Conservation (phyloP, 805 yeast species). For the Cyberlindnera subsufficiens region DNA sequence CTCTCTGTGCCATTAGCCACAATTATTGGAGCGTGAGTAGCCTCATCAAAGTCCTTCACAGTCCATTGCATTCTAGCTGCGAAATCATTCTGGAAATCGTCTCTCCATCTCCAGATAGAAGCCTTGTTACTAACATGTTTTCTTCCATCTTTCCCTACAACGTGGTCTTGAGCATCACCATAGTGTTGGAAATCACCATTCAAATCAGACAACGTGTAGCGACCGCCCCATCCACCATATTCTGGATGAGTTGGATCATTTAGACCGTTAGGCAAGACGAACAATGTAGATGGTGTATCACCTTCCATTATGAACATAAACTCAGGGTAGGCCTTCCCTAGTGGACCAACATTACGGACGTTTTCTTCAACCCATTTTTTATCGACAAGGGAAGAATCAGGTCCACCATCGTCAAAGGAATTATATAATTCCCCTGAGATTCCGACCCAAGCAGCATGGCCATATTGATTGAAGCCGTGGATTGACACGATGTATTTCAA, state of each 20-base stretch:
- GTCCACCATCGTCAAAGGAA: slow-evolving; percentile 24
- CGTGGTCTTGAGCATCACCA: slow-evolving; percentile 21
- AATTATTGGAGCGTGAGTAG: slow-evolving; percentile 22
- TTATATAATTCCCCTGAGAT: slow-evolving; percentile 24
- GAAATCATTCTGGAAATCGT: slow-evolving; percentile 26
- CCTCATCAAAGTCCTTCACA: slow-evolving; percentile 20
- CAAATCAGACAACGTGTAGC: slow-evolving; percentile 21
- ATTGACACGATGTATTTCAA: slow-evolving; percentile 23
- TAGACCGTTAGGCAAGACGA: slow-evolving; percentile 26
- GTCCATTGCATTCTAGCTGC: slow-evolving; percentile 30
- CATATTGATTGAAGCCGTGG: slow-evolving; percentile 26
- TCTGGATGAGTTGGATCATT: slow-evolving; percentile 25
- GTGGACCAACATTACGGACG: slow-evolving; percentile 21
- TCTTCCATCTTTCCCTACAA: no score
- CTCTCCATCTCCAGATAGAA: slow-evolving; percentile 31
- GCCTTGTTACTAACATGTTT: slow-evolving; percentile 23
- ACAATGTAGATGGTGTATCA: slow-evolving; percentile 26
- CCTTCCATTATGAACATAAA: slow-evolving; percentile 26
- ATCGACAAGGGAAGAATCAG: slow-evolving; percentile 20
- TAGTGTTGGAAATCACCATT: slow-evolving; percentile 18
- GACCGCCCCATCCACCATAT: slow-evolving; percentile 32
- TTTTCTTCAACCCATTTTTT: slow-evolving; percentile 23
- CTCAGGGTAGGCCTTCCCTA: slow-evolving; percentile 24
- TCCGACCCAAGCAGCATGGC: slow-evolving; percentile 26
- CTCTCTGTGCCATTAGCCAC: slow-evolving; percentile 19